Percentiles rank a stretch among this genome's conserved stretches.
phyloP scores from a whole-genome alignment of 1,284 basidiomycete genomes.

The Trichosporon faecale region DNA sequence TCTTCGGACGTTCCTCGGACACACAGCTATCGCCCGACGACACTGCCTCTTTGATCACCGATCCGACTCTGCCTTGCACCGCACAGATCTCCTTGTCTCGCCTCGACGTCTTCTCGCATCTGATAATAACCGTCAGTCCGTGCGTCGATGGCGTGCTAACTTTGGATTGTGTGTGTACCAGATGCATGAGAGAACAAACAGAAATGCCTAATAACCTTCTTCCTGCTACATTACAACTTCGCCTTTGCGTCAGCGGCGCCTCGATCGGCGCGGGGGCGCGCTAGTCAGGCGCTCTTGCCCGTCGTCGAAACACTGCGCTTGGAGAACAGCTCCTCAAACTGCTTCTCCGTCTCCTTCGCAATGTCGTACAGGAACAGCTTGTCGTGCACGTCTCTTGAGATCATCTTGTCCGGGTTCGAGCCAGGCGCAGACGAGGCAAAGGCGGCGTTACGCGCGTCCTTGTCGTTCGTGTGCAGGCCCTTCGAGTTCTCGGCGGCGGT shows the following conservation, averaged over 20 bases:
- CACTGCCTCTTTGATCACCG: background rate
- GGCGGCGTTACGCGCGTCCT: constrained; percentile 31
- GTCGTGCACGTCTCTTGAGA: constrained; percentile 30
- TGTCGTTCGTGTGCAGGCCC: constrained; percentile 43
- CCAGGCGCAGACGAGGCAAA: constrained; percentile 32
- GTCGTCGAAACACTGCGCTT: background rate
- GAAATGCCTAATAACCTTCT: background rate
- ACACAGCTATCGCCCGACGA: background rate
- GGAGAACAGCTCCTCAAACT: constrained; percentile 25
- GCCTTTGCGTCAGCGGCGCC: background rate
- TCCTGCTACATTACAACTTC: background rate
- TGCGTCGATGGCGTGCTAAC: background rate
- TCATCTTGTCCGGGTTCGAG: constrained; percentile 55
- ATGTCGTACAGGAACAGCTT: constrained; percentile 35
- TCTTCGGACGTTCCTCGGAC: background rate
- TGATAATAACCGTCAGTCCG: background rate
- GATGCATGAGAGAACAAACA: constrained; percentile 3
- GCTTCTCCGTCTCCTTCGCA: constrained; percentile 29
- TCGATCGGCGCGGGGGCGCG: too few relatives aligned
- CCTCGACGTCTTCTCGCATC: background rate
- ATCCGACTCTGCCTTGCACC: background rate
- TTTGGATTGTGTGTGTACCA: background rate
- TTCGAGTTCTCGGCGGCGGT: constrained; percentile 48
- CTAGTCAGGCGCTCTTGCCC: background rate
- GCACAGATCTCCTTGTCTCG: background rate